Base-by-base conservation (phyloP, 2,329 filamentous ascomycete species). In the Colletotrichum costaricense region DNA sequence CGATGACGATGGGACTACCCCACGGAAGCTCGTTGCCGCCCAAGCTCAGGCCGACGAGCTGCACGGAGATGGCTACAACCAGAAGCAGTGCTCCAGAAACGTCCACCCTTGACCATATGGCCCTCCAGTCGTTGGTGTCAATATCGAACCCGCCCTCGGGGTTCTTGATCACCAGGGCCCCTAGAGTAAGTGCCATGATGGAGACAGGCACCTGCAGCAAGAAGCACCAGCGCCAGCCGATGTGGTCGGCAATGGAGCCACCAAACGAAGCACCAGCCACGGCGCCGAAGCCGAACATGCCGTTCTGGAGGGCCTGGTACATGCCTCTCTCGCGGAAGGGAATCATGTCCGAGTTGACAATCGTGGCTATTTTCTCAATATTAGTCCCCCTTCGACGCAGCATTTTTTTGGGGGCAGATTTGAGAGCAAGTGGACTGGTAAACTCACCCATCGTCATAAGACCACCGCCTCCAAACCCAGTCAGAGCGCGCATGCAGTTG, bases 191-290 rank as follows among this genome's bases (percentile, higher is more conserved):
- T 0, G 90, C 90, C n/a, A 88, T 76, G 2, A 86, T 73, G 0
- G 89, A 91, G 0, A 93, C 78, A 0, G 91, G 91, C 0, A 91
- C 88, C 76, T 93, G 91, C 2, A 91, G 82, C 4, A 91, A 77
- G 72, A 93, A 93, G 69, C 89, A 92, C 87, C 89, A 92, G 26
- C 92, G 85, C 92, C 92, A 94, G 11, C 92, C 92, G 26, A 94
- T 84, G 2, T 82, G 84, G 75, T 93, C 91, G 28, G 90, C 90
- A 12, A 94, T 87, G 42, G 88, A 86, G 2, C 92, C 92, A 3
- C 92, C 92, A 59, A 93, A 86, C 0, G 90, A 90, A 9, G 91
- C 91, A 2, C 91, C 91, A 24, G 87, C 86, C 42, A 92, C 89
- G 2, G 89, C 87, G 0, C 91, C 91, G 74, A 92, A 90, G 1